Evolutionary conservation across 106 monocot species (phyloP), one percentile per base, ranked within the genome.

Genomic region (Ottelia alismoides): DNA sequence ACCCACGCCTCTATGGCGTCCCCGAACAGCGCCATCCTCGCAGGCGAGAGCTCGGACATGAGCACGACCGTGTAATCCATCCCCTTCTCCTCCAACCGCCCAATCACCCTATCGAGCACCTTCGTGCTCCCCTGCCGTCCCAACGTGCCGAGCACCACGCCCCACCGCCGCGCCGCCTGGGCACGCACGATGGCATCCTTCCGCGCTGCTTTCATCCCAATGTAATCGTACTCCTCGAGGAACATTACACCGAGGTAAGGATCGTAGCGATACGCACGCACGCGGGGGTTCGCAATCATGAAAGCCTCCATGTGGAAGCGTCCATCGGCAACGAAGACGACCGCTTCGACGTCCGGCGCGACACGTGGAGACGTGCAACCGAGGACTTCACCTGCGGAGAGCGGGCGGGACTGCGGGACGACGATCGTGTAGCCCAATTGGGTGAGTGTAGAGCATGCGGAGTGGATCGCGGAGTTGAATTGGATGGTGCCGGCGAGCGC

Each of bases 1-100:
- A 98, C 98, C 98, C 98, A 98, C 4, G 98, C 98, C 72, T 98
- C 89, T 16, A 98, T 72, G 0, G 82, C 79, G 51, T 98, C 98
- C 30, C 66, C 79, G 60, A 98, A 90, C 27, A 98, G 62, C 30
- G 59, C 65, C 0, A 98, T 79, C 70, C 98, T 82, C 23, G 74
- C 60, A 2, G 90, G 98, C 0, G 90, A 85, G 16, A 98, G 47
- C 82, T 98, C 98, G 2, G 98, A 98, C 85, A 98, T 83, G 52
- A 98, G 55, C 31, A 98, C 90, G 30, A 98, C 77, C 1, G 90
- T 86, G 21, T 71, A 83, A 2, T 90, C 85, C 71, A 98, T 14
- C 11, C 60, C 98, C 69, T 69, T 85, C 54, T 79, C 82, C 51
- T 98, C 89, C 85, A 98, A 77, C 52, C 65, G 61, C 51, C 58